Evolutionary conservation across 495 filamentous ascomycete species (phyloP).

Genomic region (Emericellopsis terricola): DNA sequence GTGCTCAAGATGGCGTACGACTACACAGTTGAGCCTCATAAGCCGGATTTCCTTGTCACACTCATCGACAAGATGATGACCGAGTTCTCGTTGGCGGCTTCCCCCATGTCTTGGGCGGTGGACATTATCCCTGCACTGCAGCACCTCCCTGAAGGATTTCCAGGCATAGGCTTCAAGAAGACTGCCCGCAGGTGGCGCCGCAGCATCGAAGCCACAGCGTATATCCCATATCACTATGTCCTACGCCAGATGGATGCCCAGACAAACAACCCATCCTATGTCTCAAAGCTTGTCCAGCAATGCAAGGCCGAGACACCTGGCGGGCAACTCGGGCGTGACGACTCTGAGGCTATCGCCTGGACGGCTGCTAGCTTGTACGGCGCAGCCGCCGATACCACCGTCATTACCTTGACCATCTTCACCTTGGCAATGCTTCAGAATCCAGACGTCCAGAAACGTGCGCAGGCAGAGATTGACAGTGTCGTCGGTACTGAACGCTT

Average conservation of each 20-base stretch:
- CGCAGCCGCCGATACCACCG: constrained; percentile 28
- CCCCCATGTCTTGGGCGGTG: constrained; percentile 23
- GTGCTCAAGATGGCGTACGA: constrained; percentile 32
- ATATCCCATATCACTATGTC: constrained; percentile 25
- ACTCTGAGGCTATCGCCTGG: constrained; percentile 17
- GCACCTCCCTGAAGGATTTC: constrained; percentile 26
- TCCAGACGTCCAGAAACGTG: constrained; percentile 11
- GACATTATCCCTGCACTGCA: constrained; percentile 23
- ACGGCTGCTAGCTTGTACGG: constrained; percentile 24
- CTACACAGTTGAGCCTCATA: constrained; percentile 23
- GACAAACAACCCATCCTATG: constrained; percentile 16
- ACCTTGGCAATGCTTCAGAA: constrained; percentile 32
- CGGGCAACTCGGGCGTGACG: constrained; percentile 7
- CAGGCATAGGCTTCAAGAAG: constrained; percentile 26
- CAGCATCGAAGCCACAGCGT: constrained; percentile 8
- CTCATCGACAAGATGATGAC: constrained; percentile 18
- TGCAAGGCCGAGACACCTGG: constrained; percentile 10
- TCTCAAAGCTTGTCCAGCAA: constrained; percentile 16
- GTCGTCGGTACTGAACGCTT: constrained; percentile 26
- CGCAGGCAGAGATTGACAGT: constrained; percentile 32
- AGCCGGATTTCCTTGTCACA: constrained; percentile 24
- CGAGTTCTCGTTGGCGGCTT: constrained; percentile 16
- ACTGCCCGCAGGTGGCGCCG: constrained; percentile 14
- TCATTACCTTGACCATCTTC: constrained; percentile 19
- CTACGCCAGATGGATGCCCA: constrained; percentile 22